phyloP scores from a whole-genome alignment of 257 asterid species.

The Solanum gracilifrons region DNA sequence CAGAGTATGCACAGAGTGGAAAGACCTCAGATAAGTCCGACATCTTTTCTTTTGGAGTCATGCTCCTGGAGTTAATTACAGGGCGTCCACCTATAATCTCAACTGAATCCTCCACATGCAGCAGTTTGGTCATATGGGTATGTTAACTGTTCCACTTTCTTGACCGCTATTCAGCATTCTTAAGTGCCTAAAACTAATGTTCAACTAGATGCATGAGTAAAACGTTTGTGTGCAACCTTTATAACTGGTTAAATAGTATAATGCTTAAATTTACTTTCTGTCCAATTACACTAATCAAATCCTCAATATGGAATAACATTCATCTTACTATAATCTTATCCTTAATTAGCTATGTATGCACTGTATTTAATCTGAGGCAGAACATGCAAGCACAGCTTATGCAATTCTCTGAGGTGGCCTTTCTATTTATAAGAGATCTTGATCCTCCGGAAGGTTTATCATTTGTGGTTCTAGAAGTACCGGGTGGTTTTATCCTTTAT shows the following conservation, averaged over 20 bases:
- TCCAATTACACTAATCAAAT: neutral
- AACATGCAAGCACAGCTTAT: neutral
- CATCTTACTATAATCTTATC: neutral
- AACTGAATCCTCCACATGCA: neutral
- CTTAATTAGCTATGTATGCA: neutral
- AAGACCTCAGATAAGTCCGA: conserved; percentile 15
- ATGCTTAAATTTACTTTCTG: neutral
- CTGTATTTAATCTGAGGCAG: neutral
- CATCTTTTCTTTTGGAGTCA: conserved; percentile 14
- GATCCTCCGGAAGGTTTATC: neutral
- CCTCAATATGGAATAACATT: neutral
- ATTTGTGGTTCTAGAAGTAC: neutral
- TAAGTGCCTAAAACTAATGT: neutral
- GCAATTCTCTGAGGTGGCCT: neutral
- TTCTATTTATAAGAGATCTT: neutral
- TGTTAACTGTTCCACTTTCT: neutral
- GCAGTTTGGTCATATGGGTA: conserved; percentile 12
- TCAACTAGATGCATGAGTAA: neutral
- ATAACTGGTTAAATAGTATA: neutral
- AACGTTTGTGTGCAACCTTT: neutral
- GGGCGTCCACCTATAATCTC: conserved; percentile 3
- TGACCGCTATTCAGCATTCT: neutral
- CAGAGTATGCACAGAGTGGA: conserved; percentile 14
- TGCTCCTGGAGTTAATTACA: conserved; percentile 21
- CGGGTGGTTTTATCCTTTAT: neutral